These are phyloP conservation scores for Plasmopara halstedii DNA, from an alignment of 352 stramenopile genomes.

Conservation along the genomic window DNA sequence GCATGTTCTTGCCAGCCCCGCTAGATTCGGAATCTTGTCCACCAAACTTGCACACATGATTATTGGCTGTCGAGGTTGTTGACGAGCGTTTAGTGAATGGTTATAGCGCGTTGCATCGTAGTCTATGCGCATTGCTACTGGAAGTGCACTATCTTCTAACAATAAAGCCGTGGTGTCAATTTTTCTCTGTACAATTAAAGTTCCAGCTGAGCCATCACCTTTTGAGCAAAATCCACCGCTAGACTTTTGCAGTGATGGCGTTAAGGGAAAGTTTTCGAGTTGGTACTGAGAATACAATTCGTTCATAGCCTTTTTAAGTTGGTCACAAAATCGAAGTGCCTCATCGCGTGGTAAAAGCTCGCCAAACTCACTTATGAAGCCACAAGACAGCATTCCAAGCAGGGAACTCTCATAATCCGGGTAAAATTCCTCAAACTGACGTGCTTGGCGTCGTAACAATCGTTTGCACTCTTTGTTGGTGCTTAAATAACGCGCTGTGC, in stretches of 20 bases:
- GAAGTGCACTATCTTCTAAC: slow-evolving; percentile 53
- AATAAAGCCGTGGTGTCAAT: slow-evolving; percentile 60
- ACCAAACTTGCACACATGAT: slow-evolving; percentile 86
- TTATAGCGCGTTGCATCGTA: slow-evolving; percentile 15
- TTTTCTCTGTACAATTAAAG: slow-evolving; percentile 63
- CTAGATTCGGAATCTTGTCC: slow-evolving; percentile 94
- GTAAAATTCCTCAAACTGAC: slow-evolving; percentile 50
- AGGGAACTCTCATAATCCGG: slow-evolving; percentile 70
- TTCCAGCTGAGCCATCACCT: not conserved
- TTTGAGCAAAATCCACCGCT: not conserved
- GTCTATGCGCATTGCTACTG: slow-evolving; percentile 33
- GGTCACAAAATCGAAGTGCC: slow-evolving; percentile 36
- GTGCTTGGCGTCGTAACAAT: slow-evolving; percentile 66
- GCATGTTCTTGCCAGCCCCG: slow-evolving; percentile 88
- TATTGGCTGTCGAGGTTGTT: slow-evolving; percentile 46
- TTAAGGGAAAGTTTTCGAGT: not conserved
- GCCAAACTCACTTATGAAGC: slow-evolving; percentile 66
- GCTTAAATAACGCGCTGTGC: slow-evolving; percentile 54
- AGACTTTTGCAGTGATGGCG: not conserved
- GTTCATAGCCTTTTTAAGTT: slow-evolving; percentile 49
- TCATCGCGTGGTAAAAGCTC: slow-evolving; percentile 62
- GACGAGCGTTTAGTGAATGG: slow-evolving; percentile 35
- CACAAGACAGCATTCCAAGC: slow-evolving; percentile 50
- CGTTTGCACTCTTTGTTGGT: slow-evolving; percentile 80
- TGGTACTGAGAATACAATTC: not conserved